Percentiles rank a stretch among this genome's conserved stretches.
These are phyloP conservation scores for Maudiozyma saulgeensis DNA, from an alignment of 805 yeast genomes.

Conservation along the genomic window DNA sequence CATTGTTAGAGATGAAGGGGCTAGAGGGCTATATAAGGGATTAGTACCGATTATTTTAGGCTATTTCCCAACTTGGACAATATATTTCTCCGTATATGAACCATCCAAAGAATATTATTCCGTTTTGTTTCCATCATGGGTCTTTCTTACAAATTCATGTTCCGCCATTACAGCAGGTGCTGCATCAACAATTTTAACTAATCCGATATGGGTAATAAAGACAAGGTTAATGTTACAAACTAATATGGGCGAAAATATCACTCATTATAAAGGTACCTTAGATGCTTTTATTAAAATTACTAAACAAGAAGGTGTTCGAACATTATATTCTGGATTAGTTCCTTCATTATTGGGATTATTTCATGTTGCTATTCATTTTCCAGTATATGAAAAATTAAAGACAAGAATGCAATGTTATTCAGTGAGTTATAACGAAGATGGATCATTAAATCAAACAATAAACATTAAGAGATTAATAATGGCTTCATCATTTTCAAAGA, in stretches of 20 bases:
- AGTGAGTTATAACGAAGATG: slow-evolving; percentile 7
- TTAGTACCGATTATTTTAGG: slow-evolving; percentile 87
- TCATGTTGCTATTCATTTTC: slow-evolving; percentile 95
- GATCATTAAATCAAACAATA: slow-evolving; percentile 13
- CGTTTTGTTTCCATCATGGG: slow-evolving; percentile 28
- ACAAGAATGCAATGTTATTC: slow-evolving; percentile 32
- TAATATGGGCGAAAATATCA: slow-evolving; percentile 17
- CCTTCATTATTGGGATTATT: slow-evolving; percentile 85
- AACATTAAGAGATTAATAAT: slow-evolving; percentile 37
- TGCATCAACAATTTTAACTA: slow-evolving; percentile 72
- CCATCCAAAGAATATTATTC: slow-evolving; percentile 54
- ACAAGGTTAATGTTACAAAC: slow-evolving; percentile 88
- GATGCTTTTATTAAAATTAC: slow-evolving; percentile 82
- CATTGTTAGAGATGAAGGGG: slow-evolving; percentile 70
- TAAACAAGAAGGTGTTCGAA: slow-evolving; percentile 63
- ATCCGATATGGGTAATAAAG: slow-evolving; percentile 97
- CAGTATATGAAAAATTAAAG: slow-evolving; percentile 79
- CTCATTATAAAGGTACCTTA: slow-evolving; percentile 54
- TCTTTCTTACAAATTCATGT: slow-evolving; percentile 33
- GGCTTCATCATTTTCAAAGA: slow-evolving; percentile 76
- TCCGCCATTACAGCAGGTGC: slow-evolving; percentile 85
- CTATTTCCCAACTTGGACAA: slow-evolving; percentile 96
- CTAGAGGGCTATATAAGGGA: slow-evolving; percentile 79
- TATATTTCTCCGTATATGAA: slow-evolving; percentile 87
- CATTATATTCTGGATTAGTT: slow-evolving; percentile 80